Percentiles rank a stretch among this genome's conserved stretches.
phyloP scores from a whole-genome alignment of 108 stramenopile genomes.

The Thalassiosira profunda region DNA sequence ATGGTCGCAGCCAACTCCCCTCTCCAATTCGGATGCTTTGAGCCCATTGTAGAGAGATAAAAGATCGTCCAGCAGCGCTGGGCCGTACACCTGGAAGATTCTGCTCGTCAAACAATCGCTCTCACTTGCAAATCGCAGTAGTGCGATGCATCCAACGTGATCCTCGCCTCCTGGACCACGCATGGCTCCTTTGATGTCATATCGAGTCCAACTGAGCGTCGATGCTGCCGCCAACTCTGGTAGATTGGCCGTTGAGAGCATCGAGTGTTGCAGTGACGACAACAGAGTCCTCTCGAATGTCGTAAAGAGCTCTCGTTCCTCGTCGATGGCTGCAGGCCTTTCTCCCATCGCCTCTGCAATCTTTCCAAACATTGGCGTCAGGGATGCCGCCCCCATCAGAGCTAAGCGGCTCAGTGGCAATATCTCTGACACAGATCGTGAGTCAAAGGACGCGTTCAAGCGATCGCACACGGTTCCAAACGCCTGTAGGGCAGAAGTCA shows the following conservation, averaged over 20 bases:
- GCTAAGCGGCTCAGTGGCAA: conserved; percentile 68
- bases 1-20: conserved; percentile 49
- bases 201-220: conserved; percentile 58
- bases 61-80: conserved; percentile 48
- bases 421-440: conserved; percentile 11
- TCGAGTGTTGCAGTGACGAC: conserved; percentile 42
- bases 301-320: conserved; percentile 20
- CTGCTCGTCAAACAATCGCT: conserved; percentile 47
- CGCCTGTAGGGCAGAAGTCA: conserved; percentile 13
- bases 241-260: conserved; percentile 51
- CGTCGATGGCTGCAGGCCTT: no score
- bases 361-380: conserved; percentile 74
- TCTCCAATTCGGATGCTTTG: conserved; percentile 64
- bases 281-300: conserved; percentile 15
- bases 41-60: conserved; percentile 53
- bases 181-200: conserved; percentile 87
- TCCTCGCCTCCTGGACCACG: conserved; percentile 85
- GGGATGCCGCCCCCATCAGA: conserved; percentile 62
- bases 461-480: conserved; percentile 23
- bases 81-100: conserved; percentile 34
- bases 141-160: conserved; percentile 72
- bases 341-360: no score
- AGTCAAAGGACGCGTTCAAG: conserved; percentile 27
- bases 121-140: conserved; percentile 73
- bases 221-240: conserved; percentile 79